Base-by-base conservation (phyloP, 257 asterid genomes). In the Solanum pennellii region DNA sequence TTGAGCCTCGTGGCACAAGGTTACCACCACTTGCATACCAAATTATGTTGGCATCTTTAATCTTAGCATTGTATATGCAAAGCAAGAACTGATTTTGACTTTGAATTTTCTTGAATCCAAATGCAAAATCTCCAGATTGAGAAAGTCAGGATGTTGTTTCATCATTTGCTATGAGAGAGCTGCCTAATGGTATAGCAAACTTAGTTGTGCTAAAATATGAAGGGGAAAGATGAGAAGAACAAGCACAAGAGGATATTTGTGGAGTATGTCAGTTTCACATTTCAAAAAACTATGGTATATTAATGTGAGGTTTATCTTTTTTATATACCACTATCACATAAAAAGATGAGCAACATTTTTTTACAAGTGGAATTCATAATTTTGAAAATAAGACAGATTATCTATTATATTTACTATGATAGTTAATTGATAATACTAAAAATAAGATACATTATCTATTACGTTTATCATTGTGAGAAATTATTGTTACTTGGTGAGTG, bases 121-220 rank as follows among this genome's bases (percentile, higher is more conserved):
- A 92, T 0, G 94, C 96, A 35, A 90, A 94, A 33, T 94, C 93
- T 21, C 92, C 89, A 3, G 90, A 87, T 25, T 93, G 92, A 3
- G 97, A 94, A 12, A 87, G 93, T 93, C 95, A 94, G 65, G 93
- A 91, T 14, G 12, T 66, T 73, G 93, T 86, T 84, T 42, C 83
- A 7, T 68, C 87, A 3, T 83, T 76, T 6, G 95, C 95, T 0
- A 89, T 75, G 68, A 93, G 83, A 83, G 89, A 45, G 15, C 90
- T 35, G 74, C 94, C 93, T 3, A 87, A 60, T 2, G 86, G 9
- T 45, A 93, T 71, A 4, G 35, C 89, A 20, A 88, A 89, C 23
- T 35, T 76, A 56, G 18, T 89, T 92, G 94, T 60, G 94, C 88
- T 4, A 62, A 29, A 29, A 86, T 6, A 66, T 35, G n/a, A 27